Percentiles rank a stretch among this genome's conserved stretches.
phyloP scores from a whole-genome alignment of 2,329 filamentous ascomycete species.

The Mariannaea sp. region DNA sequence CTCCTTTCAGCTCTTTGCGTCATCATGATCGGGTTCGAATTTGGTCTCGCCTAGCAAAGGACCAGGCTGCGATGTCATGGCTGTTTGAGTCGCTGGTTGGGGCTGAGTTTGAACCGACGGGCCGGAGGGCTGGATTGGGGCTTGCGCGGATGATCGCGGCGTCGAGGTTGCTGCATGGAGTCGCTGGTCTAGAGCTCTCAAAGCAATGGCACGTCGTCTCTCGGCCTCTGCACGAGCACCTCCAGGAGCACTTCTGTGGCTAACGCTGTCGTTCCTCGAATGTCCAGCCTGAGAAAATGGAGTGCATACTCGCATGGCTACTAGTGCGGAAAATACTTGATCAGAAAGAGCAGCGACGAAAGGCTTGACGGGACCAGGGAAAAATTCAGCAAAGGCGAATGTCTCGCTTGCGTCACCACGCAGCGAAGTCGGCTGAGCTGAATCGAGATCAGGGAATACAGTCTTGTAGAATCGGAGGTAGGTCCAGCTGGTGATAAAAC shows the following conservation, averaged over 20 bases:
- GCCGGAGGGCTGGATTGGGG: constrained; percentile 51
- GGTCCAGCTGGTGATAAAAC: constrained; percentile 88
- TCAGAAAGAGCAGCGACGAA: constrained; percentile 72
- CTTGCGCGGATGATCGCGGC: constrained; percentile 37
- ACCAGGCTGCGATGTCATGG: constrained; percentile 60
- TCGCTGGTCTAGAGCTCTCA: constrained; percentile 90
- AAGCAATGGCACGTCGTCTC: constrained; percentile 81
- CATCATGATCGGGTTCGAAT: constrained; percentile 68
- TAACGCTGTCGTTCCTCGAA: constrained; percentile 66
- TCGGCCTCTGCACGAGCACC: constrained; percentile 90
- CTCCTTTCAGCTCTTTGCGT: constrained; percentile 39
- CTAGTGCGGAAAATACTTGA: constrained; percentile 71
- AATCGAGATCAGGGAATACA: constrained; percentile 70
- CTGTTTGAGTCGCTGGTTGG: constrained; percentile 59
- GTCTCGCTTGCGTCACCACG: constrained; percentile 94
- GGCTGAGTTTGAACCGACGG: constrained; percentile 63
- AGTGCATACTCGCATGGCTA: constrained; percentile 77
- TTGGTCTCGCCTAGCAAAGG: constrained; percentile 70
- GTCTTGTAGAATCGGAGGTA: constrained; percentile 95
- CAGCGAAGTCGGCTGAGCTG: constrained; percentile 64
- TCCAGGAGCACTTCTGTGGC: constrained; percentile 62
- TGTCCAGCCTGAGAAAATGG: constrained; percentile 85
- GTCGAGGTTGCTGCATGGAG: constrained; percentile 76
- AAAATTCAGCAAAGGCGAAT: constrained; percentile 95
- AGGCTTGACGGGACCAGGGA: constrained; percentile 82